Conservation (phyloP, 2,329 filamentous ascomycete species). For the Microcyclosporella mali region DNA sequence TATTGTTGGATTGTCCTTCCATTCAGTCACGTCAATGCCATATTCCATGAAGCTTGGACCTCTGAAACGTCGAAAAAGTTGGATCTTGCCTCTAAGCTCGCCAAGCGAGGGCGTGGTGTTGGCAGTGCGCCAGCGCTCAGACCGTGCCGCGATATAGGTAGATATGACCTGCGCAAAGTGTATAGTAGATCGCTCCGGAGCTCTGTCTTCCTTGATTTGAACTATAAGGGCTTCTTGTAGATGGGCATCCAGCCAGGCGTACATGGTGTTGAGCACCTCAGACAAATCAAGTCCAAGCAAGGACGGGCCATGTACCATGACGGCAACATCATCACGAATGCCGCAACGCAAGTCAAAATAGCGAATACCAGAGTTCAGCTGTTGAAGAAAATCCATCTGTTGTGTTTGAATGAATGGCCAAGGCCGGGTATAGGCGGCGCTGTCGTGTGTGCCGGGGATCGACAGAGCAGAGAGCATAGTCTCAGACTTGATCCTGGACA, state of each 20-base stretch:
- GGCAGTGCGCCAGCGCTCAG: slow-evolving; percentile 30
- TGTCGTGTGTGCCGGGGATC: slow-evolving; percentile 34
- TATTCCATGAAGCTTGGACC: slow-evolving; percentile 18
- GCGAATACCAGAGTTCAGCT: slow-evolving; percentile 31
- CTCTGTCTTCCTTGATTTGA: slow-evolving; percentile 32
- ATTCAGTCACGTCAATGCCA: slow-evolving; percentile 31
- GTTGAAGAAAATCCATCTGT: slow-evolving; percentile 23
- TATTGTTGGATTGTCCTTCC: slow-evolving; percentile 31
- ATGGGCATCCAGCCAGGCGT: slow-evolving; percentile 26
- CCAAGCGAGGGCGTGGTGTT: slow-evolving; percentile 30
- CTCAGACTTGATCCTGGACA: slow-evolving; percentile 19
- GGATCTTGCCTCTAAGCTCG: slow-evolving; percentile 32
- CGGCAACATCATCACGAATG: slow-evolving; percentile 25
- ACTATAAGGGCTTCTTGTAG: slow-evolving; percentile 29
- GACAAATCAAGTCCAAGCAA: slow-evolving; percentile 27
- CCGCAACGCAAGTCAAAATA: slow-evolving; percentile 35
- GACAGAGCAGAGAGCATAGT: slow-evolving; percentile 26
- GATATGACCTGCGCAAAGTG: slow-evolving; percentile 37
- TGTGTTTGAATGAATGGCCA: slow-evolving; percentile 33
- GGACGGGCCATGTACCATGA: slow-evolving; percentile 33
- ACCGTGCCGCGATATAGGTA: slow-evolving; percentile 18
- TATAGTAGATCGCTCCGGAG: slow-evolving; percentile 26
- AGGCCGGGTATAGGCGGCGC: slow-evolving; percentile 30
- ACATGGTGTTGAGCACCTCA: slow-evolving; percentile 26
- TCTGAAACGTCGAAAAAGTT: slow-evolving; percentile 32